Conservation (phyloP, 2,329 filamentous ascomycete species). For the Fusarium cyanostomum region DNA sequence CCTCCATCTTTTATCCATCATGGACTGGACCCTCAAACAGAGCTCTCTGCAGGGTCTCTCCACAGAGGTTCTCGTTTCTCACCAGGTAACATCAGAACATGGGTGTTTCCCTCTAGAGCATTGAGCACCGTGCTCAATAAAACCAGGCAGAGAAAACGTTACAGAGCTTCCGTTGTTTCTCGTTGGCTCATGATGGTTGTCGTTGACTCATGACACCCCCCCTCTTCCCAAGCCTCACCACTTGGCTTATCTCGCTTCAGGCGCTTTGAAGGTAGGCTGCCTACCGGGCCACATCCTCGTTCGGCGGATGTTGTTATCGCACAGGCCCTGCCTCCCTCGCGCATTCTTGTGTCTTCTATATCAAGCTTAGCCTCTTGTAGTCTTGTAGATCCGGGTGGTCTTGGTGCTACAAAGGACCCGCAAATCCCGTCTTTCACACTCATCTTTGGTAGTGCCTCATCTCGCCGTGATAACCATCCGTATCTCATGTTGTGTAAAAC, state of each 20-base stretch:
- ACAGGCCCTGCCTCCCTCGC: slow-evolving; percentile 5
- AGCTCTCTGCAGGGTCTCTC: slow-evolving; percentile 10
- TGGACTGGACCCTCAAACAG: neutral
- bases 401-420: neutral
- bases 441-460: neutral
- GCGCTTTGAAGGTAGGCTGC: slow-evolving; percentile 26
- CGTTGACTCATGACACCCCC: slow-evolving; percentile 31
- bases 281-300: slow-evolving; percentile 8
- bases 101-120: neutral
- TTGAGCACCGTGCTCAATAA: neutral
- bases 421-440: neutral
- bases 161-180: neutral
- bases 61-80: slow-evolving; percentile 19
- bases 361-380: slow-evolving; percentile 19
- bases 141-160: slow-evolving; percentile 9
- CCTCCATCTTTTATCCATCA: neutral
- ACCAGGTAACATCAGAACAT: neutral
- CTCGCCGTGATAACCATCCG: neutral
- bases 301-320: slow-evolving; percentile 12
- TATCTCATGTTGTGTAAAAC: neutral
- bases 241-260: slow-evolving; percentile 20
- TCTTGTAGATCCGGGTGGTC: slow-evolving; percentile 25
- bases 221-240: slow-evolving; percentile 15
- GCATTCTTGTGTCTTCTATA: slow-evolving; percentile 17
- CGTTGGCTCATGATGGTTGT: slow-evolving; percentile 23